Conservation (phyloP, 2,329 filamentous ascomycete species). For the Neonectria punicea region DNA sequence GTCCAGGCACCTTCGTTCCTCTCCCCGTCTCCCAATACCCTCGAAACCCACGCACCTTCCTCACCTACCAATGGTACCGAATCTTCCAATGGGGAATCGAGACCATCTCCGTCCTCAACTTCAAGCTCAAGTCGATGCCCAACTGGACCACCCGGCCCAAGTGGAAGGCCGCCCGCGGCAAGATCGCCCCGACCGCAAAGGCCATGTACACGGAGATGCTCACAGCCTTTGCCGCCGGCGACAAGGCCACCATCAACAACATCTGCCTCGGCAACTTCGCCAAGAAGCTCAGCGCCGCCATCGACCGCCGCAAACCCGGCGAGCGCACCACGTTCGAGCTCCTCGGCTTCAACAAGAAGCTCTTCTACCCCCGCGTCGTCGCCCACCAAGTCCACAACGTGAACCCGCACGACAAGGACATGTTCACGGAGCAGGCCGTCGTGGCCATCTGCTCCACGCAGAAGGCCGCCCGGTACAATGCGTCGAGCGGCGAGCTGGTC, state of each 20-base stretch:
- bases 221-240: conserved; percentile 68
- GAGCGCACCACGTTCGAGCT: conserved; percentile 65
- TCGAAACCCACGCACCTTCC: conserved; percentile 41
- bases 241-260: conserved; percentile 59
- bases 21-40: conserved; percentile 52
- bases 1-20: conserved; percentile 60
- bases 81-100: conserved; percentile 50
- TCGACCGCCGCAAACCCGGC: conserved; percentile 61
- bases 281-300: conserved; percentile 61
- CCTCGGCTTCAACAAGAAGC: conserved; percentile 57
- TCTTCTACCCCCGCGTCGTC: conserved; percentile 60
- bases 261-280: conserved; percentile 66
- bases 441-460: conserved; percentile 69
- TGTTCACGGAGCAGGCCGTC: conserved; percentile 62
- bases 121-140: conserved; percentile 59
- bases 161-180: conserved; percentile 55
- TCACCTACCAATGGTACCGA: conserved; percentile 52
- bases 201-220: conserved; percentile 71
- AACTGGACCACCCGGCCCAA: conserved; percentile 52
- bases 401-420: conserved; percentile 53
- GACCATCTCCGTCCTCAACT: conserved; percentile 47
- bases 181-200: conserved; percentile 64
- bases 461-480: conserved; percentile 57
- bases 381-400: conserved; percentile 64
- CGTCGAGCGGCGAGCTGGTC: conserved; percentile 51